Percentiles rank a stretch among this genome's conserved stretches.
Conservation (phyloP, 331 rosid species). For the Pyrus hybrid region DNA sequence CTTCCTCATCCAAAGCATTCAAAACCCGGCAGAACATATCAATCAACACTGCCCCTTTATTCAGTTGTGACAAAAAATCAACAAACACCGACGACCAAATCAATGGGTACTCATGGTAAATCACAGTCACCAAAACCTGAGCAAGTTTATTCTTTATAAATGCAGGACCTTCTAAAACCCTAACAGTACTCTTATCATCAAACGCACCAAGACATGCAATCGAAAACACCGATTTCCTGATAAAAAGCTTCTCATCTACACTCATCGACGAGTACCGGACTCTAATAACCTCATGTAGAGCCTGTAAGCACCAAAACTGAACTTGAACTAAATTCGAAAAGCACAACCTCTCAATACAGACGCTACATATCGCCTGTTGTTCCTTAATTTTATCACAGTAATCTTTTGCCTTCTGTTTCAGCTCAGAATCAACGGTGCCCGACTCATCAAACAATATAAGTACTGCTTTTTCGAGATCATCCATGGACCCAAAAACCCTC, state of each 20-base stretch:
- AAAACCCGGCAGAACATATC: conserved; percentile 93
- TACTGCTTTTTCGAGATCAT: conserved; percentile 79
- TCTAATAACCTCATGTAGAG: conserved; percentile 67
- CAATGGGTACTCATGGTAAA: conserved; percentile 72
- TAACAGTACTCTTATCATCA: conserved; percentile 42
- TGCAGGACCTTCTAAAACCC: conserved; percentile 76
- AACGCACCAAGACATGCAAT: conserved; percentile 55
- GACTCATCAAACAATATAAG: conserved; percentile 84
- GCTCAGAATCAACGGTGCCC: conserved; percentile 50
- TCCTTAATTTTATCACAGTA: conserved; percentile 66
- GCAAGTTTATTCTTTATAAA: conserved; percentile 61
- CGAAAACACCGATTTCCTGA: conserved; percentile 65
- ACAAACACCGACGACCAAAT: conserved; percentile 78
- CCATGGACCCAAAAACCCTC: conserved; percentile 40
- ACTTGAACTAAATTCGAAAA: conserved; percentile 64
- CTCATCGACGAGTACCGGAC: conserved; percentile 56
- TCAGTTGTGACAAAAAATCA: conserved; percentile 66
- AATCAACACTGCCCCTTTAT: conserved; percentile 65
- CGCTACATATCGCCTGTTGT: conserved; percentile 50
- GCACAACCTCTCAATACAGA: conserved; percentile 69
- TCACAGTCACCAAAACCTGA: conserved; percentile 72
- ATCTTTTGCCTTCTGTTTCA: conserved; percentile 59
- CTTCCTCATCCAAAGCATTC: conserved; percentile 78
- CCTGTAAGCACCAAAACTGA: conserved; percentile 92
- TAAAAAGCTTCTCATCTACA: conserved; percentile 61